These are phyloP conservation scores for Magnusiomyces fungicola DNA, from an alignment of 1,139 yeast genomes.

Conservation along the genomic window DNA sequence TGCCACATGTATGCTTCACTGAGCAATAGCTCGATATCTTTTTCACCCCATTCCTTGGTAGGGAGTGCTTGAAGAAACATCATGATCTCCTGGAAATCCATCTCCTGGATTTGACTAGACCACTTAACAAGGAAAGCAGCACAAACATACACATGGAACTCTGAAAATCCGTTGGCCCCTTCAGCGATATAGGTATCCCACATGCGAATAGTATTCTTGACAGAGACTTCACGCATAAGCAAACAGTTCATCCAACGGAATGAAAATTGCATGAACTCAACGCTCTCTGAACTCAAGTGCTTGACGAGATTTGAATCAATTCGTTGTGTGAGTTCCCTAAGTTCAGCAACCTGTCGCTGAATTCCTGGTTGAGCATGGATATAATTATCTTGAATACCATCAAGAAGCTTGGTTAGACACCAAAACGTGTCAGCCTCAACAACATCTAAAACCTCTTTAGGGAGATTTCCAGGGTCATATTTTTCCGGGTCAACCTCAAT, in stretches of 20 bases:
- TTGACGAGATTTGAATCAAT: constrained; percentile 66
- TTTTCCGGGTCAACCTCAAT: constrained; percentile 41
- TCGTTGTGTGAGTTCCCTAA: constrained; percentile 67
- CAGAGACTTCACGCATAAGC: constrained; percentile 84
- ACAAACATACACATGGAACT: constrained; percentile 93
- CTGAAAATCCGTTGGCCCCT: constrained; percentile 80
- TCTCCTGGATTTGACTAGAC: constrained; percentile 65
- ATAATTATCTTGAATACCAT: constrained; percentile 92
- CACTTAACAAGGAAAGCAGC: constrained; percentile 94
- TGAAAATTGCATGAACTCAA: constrained; percentile 89
- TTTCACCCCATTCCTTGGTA: constrained; percentile 76
- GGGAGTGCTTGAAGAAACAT: constrained; percentile 87
- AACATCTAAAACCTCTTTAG: constrained; percentile 46
- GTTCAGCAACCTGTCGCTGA: constrained; percentile 76
- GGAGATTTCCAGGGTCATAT: constrained; percentile 58
- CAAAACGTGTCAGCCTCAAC: constrained; percentile 95
- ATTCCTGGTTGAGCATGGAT: constrained; percentile 98
- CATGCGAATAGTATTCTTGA: constrained; percentile 78
- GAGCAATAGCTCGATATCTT: constrained; percentile 81
- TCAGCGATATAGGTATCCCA: constrained; percentile 97
- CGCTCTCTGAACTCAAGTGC: constrained; percentile 72
- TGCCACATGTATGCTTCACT: constrained; percentile 98
- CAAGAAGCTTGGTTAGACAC: constrained; percentile 86
- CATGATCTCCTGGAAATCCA: constrained; percentile 92
- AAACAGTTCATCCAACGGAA: constrained; percentile 99